Evolutionary conservation across 148 eudicot species (phyloP), one percentile per base, ranked within the genome.

Genomic region (Vaccinium darrowii): DNA sequence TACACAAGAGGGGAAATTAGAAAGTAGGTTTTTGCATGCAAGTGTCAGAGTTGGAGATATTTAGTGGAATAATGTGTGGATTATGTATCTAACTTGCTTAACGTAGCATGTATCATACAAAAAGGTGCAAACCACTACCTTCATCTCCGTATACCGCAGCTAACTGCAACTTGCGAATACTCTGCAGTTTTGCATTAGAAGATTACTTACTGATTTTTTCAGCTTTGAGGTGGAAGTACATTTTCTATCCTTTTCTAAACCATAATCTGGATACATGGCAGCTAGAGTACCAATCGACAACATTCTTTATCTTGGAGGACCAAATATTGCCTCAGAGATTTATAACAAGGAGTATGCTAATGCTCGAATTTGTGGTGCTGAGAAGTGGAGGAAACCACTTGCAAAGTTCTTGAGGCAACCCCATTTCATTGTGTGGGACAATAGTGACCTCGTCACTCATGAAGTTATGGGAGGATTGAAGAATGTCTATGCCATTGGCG

Each of bases 381-480:
- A 88, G 78, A 96, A 93, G 80, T 96, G 99, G 99, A 93, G 97
- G 85, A 90, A 88, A 84, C 90, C 94, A 72, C 92, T 96, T 57
- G 99, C 99, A 56, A 91, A 89, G 86, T 96, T 96, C 89, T 81
- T 96, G 74, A 94, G 99, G 86, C 99, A 94, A 80, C 95, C 99
- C 16, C 95, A 96, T 88, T 96, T 96, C 86, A 93, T 93, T 52
- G 99, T 96, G 54, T 96, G 99, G 99, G 99, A 96, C 88, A 96
- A 96, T 86, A 92, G 95, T 82, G 99, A 96, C 84, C 98, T 96
- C 76, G 92, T 96, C 86, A 96, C 99, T 84, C 99, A 96, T 87
- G 99, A 96, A 91, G 99, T 96, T 81, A 96, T 96, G 99, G 99
- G 99, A 69, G 99, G 99, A 58, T 87, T 96, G 91, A 96, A 96